Percentiles rank a stretch among this genome's conserved stretches.
Evolutionary conservation across 345 rosid species (phyloP).

Genomic region (Hevea brasiliensis): DNA sequence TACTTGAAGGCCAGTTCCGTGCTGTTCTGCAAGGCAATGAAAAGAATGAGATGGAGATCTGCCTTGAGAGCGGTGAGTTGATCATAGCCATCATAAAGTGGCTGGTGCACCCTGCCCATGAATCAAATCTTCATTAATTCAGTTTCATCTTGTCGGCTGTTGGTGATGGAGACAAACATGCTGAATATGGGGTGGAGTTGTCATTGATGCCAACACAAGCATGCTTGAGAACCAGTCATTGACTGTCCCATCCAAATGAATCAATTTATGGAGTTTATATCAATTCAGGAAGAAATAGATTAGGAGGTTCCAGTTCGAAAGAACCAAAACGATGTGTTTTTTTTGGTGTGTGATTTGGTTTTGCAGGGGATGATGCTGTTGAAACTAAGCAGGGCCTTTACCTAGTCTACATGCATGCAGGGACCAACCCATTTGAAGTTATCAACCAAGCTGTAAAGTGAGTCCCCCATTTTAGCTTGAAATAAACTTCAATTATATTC

Average conservation of each 20-base stretch:
- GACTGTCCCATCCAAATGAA: slow-evolving; percentile 29
- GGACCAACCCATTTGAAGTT: slow-evolving; percentile 94
- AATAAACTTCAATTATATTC: not conserved
- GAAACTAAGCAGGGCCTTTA: slow-evolving; percentile 84
- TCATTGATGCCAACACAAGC: slow-evolving; percentile 29
- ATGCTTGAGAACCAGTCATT: slow-evolving; percentile 34
- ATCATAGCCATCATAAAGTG: slow-evolving; percentile 36
- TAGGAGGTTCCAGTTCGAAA: slow-evolving; percentile 32
- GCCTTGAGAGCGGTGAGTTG: slow-evolving; percentile 94
- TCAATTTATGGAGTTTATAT: slow-evolving; percentile 31
- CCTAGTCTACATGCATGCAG: slow-evolving; percentile 92
- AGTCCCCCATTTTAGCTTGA: slow-evolving; percentile 25
- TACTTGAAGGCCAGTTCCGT: slow-evolving; percentile 96
- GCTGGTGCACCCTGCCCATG: slow-evolving; percentile 16
- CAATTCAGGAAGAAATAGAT: slow-evolving; percentile 33
- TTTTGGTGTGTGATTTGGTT: slow-evolving; percentile 40
- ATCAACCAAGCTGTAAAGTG: slow-evolving; percentile 86
- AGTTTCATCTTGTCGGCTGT: slow-evolving; percentile 20
- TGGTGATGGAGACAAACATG: slow-evolving; percentile 23
- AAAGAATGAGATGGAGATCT: slow-evolving; percentile 78
- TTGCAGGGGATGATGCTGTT: slow-evolving; percentile 87
- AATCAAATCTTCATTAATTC: slow-evolving; percentile 19
- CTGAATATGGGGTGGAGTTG: slow-evolving; percentile 29
- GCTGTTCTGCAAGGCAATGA: slow-evolving; percentile 91
- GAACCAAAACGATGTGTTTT: slow-evolving; percentile 37